These are phyloP conservation scores for Penicillium occitanis DNA, from an alignment of 2,329 filamentous ascomycete genomes.

Conservation along the genomic window DNA sequence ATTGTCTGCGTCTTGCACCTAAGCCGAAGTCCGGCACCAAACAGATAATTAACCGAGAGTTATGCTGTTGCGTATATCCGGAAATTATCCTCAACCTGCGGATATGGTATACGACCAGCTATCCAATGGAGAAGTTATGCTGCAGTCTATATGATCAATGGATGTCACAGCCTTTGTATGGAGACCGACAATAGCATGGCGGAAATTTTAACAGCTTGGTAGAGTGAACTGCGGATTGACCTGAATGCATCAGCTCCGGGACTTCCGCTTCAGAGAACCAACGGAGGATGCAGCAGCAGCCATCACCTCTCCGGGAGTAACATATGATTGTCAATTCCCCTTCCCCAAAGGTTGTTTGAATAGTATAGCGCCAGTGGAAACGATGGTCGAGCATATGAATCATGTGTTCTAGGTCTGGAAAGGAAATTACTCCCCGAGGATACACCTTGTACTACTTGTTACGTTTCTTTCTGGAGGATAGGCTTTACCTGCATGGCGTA, in stretches of 20 bases:
- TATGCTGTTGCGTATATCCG: background rate
- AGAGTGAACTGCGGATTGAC: background rate
- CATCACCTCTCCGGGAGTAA: background rate
- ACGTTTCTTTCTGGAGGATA: background rate
- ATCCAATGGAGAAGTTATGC: background rate
- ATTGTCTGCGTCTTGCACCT: background rate
- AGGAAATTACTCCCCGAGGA: background rate
- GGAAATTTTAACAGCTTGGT: background rate
- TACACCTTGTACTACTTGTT: background rate
- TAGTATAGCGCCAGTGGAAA: background rate
- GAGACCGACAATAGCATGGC: background rate
- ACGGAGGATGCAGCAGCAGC: background rate
- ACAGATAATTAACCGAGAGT: conserved; percentile 5
- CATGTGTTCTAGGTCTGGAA: background rate
- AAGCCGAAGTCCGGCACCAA: background rate
- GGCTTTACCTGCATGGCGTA: background rate
- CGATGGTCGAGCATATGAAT: background rate
- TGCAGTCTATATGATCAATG: background rate
- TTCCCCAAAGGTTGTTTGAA: background rate
- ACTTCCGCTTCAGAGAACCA: background rate
- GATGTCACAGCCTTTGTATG: background rate
- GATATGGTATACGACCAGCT: background rate
- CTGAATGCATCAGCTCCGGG: background rate
- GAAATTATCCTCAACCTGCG: conserved; percentile 5
- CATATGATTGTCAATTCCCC: background rate